Conservation (phyloP, 108 stramenopile genomes). For the Schizochytrium sp. region DNA sequence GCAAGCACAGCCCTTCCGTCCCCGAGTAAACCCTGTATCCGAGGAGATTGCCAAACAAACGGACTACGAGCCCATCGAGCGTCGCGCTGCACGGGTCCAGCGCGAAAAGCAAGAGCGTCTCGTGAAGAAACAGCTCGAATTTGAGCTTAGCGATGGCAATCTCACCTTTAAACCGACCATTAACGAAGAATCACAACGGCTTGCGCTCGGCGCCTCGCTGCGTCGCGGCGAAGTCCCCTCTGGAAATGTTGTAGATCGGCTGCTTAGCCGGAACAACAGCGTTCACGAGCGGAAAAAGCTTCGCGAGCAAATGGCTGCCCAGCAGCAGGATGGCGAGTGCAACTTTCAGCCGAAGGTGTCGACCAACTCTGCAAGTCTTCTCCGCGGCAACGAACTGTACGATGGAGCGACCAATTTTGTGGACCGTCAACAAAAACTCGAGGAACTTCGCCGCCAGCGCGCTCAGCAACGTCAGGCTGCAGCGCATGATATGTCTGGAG, state of each 20-base stretch:
- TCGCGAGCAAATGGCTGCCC: background rate
- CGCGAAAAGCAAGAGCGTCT: background rate
- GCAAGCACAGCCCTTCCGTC: background rate
- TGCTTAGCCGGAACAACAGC: background rate
- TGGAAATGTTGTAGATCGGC: background rate
- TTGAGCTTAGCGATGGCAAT: background rate
- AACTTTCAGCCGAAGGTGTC: background rate
- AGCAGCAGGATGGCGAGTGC: background rate
- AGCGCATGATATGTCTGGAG: background rate
- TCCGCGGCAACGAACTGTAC: background rate
- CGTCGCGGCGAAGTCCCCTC: background rate
- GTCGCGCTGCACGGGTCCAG: background rate
- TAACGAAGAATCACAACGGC: background rate
- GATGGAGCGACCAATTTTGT: background rate
- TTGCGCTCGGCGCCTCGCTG: background rate
- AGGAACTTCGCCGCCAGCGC: background rate
- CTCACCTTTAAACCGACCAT: conserved; percentile 1
- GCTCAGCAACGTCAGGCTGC: background rate
- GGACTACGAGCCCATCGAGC: background rate
- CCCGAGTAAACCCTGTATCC: background rate
- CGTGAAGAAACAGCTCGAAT: background rate
- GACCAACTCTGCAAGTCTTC: background rate
- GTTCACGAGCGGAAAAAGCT: background rate
- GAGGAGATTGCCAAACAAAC: conserved; percentile 8
- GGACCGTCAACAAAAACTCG: background rate